A percentile compares a stretch with the other conserved stretches of the same genome.
Evolutionary conservation across 2,329 filamentous ascomycete genomes (phyloP).

Genomic region (Paracoccidioides brasiliensis): DNA sequence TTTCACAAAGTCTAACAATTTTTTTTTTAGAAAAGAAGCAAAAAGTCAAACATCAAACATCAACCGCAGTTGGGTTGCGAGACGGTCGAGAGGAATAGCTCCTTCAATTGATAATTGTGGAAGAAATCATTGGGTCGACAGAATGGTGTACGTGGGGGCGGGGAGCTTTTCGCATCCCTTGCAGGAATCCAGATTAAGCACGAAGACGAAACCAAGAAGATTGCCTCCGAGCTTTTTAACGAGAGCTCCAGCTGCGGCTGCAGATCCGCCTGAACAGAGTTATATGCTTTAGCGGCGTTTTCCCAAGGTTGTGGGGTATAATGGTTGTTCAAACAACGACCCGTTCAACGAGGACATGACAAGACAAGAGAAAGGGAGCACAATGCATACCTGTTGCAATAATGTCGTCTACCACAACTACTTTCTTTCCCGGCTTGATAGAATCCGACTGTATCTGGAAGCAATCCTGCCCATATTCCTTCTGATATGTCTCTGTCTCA

Average conservation of each 20-base stretch:
- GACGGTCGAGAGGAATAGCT: neutral
- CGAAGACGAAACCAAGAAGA: conserved; percentile 84
- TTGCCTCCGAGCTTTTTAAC: conserved; percentile 74
- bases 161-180: conserved; percentile 83
- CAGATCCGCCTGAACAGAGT: conserved; percentile 63
- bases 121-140: conserved; percentile 36
- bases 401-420: conserved; percentile 91
- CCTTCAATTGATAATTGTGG: neutral
- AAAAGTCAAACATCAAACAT: neutral
- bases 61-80: neutral
- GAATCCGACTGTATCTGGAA: conserved; percentile 92
- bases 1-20: too few relatives aligned
- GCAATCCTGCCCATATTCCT: conserved; percentile 90
- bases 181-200: conserved; percentile 88
- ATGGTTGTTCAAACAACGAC: neutral
- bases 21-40: neutral
- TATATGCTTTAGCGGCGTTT: neutral
- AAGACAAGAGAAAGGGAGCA: conserved; percentile 1
- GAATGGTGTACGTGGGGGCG: conserved; percentile 68
- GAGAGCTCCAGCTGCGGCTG: conserved; percentile 72
- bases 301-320: neutral
- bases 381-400: conserved; percentile 75
- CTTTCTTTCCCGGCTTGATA: conserved; percentile 74
- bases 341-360: neutral
- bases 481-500: conserved; percentile 73